Conservation (phyloP, 805 yeast species). For the Huiozyma naganishii region DNA sequence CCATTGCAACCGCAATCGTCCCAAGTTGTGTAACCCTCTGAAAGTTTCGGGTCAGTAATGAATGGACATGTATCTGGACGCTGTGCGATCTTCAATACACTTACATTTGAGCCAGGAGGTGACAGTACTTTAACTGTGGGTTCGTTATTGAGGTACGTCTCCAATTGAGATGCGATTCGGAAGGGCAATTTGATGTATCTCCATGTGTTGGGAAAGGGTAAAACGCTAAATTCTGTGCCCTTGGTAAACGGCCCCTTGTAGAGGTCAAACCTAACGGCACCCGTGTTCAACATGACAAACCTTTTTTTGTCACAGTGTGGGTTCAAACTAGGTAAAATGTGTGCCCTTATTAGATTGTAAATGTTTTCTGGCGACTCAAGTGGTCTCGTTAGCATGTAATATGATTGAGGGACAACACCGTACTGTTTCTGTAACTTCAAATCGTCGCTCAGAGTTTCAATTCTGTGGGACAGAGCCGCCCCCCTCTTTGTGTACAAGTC, state of each 20-base stretch:
- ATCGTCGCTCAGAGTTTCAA: slow-evolving; percentile 34
- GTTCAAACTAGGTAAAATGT: slow-evolving; percentile 37
- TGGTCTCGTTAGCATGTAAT: slow-evolving; percentile 58
- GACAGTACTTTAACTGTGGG: slow-evolving; percentile 11
- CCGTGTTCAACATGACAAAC: slow-evolving; percentile 67
- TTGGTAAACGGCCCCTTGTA: slow-evolving; percentile 74
- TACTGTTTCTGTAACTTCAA: slow-evolving; percentile 44
- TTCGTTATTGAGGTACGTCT: slow-evolving; percentile 46
- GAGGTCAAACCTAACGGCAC: slow-evolving; percentile 78
- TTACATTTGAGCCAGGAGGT: slow-evolving; percentile 8
- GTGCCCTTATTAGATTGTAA: slow-evolving; percentile 45
- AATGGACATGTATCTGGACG: slow-evolving; percentile 15
- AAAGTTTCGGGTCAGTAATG: slow-evolving; percentile 18
- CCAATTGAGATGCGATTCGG: slow-evolving; percentile 42
- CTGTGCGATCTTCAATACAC: not conserved
- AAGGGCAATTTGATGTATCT: slow-evolving; percentile 50
- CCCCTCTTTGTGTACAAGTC: slow-evolving; percentile 52
- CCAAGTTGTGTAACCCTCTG: slow-evolving; percentile 67
- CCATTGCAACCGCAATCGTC: slow-evolving; percentile 85
- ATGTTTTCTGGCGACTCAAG: slow-evolving; percentile 46
- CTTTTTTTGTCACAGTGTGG: slow-evolving; percentile 24
- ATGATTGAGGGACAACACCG: slow-evolving; percentile 61
- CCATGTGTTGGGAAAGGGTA: slow-evolving; percentile 84
- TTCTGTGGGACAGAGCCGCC: slow-evolving; percentile 31
- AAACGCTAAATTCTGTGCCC: slow-evolving; percentile 71